Percentiles rank a stretch among this genome's conserved stretches.
phyloP scores from a whole-genome alignment of 441 rosid genomes.

The Euphorbia corollata region DNA sequence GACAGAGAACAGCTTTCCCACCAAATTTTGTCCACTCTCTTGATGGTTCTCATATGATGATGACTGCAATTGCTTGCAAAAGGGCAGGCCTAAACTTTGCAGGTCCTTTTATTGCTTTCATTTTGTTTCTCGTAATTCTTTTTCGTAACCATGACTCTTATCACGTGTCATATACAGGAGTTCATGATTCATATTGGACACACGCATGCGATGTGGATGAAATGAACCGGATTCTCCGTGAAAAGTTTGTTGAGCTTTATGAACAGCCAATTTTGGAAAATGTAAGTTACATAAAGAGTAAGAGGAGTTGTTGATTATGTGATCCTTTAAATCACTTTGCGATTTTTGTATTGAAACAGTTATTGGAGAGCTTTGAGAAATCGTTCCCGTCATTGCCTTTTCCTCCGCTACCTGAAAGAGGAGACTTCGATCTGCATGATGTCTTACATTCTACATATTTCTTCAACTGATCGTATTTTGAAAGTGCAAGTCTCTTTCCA shows the following conservation, averaged over 20 bases:
- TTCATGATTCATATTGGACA: no score
- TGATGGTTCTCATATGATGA: constrained; percentile 99
- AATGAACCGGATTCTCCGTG: constrained; percentile 76
- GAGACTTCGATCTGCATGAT: constrained; percentile 75
- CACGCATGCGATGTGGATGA: constrained; percentile 8
- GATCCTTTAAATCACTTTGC: background rate
- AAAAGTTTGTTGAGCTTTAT: constrained; percentile 88
- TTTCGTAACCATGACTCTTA: no score
- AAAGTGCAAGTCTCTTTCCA: constrained; percentile 1
- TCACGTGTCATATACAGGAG: no score
- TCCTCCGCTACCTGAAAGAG: constrained; percentile 81
- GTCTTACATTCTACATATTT: constrained; percentile 83
- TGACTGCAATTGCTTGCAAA: constrained; percentile 96
- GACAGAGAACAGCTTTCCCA: constrained; percentile 94
- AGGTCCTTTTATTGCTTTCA: constrained; percentile 37
- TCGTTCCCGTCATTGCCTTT: constrained; percentile 59
- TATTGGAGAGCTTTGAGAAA: constrained; percentile 72
- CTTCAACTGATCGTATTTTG: constrained; percentile 56
- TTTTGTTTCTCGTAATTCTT: background rate
- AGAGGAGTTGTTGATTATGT: background rate
- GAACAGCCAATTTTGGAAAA: constrained; percentile 80
- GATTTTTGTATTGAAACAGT: constrained; percentile 36
- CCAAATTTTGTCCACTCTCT: constrained; percentile 98
- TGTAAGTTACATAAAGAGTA: constrained; percentile 47
- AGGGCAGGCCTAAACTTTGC: constrained; percentile 82